These are phyloP conservation scores for Ogataea pini DNA, from an alignment of 805 yeast genomes.

Conservation along the genomic window DNA sequence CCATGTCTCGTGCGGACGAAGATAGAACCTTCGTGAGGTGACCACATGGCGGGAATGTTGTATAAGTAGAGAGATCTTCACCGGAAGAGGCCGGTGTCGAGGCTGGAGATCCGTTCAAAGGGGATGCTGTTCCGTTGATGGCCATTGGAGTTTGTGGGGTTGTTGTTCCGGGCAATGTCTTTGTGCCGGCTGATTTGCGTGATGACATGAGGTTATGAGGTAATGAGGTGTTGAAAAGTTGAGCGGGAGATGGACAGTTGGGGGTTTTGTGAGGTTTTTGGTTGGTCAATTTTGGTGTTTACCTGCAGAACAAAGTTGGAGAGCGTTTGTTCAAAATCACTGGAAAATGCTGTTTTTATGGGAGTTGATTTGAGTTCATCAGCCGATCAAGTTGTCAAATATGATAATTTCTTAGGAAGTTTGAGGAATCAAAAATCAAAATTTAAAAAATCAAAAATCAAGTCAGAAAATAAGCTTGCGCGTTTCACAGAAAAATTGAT, in stretches of 20 bases:
- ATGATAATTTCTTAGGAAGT: no score
- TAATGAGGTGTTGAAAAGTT: background rate
- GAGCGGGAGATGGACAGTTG: background rate
- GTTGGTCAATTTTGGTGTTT: no score
- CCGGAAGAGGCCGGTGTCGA: background rate
- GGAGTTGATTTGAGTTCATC: no score
- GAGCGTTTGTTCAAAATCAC: no score
- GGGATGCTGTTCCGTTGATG: background rate
- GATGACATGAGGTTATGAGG: conserved; percentile 20
- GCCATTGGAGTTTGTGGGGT: conserved; percentile 3
- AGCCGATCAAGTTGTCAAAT: background rate
- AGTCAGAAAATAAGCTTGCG: background rate
- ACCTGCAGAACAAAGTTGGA: no score
- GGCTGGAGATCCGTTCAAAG: background rate
- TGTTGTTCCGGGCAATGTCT: conserved; percentile 9
- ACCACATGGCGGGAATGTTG: conserved; percentile 46
- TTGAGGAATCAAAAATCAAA: no score
- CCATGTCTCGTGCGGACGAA: conserved; percentile 50
- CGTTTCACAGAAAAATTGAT: no score
- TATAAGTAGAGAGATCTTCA: conserved; percentile 26
- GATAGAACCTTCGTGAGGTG: conserved; percentile 50
- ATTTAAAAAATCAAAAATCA: no score
- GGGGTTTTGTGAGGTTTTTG: background rate
- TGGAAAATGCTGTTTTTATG: no score
- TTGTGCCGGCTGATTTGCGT: conserved; percentile 22